phyloP scores from a whole-genome alignment of 495 filamentous ascomycete genomes.

The Mytilinidion resinicola region DNA sequence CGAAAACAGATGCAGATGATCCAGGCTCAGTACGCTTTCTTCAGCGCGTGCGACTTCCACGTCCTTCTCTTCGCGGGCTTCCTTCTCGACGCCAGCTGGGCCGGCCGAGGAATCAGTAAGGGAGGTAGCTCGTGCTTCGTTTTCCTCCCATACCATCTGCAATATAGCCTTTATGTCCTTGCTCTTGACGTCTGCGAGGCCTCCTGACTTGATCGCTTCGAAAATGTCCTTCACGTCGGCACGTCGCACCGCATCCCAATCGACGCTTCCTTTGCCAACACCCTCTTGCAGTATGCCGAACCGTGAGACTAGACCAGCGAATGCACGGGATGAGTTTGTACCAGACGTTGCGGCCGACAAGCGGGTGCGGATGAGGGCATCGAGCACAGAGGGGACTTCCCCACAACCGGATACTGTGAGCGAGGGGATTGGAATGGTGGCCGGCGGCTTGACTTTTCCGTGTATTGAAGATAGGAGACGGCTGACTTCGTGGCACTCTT shows the following conservation, averaged over 20 bases:
- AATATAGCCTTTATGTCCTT: slow-evolving; percentile 76
- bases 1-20: slow-evolving; percentile 64
- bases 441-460: slow-evolving; percentile 57
- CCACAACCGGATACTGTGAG: slow-evolving; percentile 80
- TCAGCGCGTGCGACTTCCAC: slow-evolving; percentile 50
- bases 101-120: slow-evolving; percentile 24
- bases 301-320: slow-evolving; percentile 59
- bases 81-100: slow-evolving; percentile 34
- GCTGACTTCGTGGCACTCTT: slow-evolving; percentile 71
- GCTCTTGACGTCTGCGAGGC: slow-evolving; percentile 63
- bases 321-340: slow-evolving; percentile 59
- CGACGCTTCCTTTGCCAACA: slow-evolving; percentile 67
- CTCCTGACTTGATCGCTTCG: slow-evolving; percentile 67
- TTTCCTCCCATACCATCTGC: slow-evolving; percentile 69
- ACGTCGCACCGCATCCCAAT: slow-evolving; percentile 77
- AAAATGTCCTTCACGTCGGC: slow-evolving; percentile 58
- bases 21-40: slow-evolving; percentile 59
- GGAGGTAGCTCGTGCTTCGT: slow-evolving; percentile 44
- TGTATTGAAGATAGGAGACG: slow-evolving; percentile 60
- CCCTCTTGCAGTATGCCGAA: slow-evolving; percentile 62
- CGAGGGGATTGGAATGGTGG: slow-evolving; percentile 67
- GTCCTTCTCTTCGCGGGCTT: slow-evolving; percentile 40
- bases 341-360: slow-evolving; percentile 71
- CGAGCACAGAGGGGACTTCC: slow-evolving; percentile 86
- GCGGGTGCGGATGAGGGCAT: slow-evolving; percentile 76